Base-by-base conservation (phyloP, 805 yeast genomes). In the Myxozyma sirexii region DNA sequence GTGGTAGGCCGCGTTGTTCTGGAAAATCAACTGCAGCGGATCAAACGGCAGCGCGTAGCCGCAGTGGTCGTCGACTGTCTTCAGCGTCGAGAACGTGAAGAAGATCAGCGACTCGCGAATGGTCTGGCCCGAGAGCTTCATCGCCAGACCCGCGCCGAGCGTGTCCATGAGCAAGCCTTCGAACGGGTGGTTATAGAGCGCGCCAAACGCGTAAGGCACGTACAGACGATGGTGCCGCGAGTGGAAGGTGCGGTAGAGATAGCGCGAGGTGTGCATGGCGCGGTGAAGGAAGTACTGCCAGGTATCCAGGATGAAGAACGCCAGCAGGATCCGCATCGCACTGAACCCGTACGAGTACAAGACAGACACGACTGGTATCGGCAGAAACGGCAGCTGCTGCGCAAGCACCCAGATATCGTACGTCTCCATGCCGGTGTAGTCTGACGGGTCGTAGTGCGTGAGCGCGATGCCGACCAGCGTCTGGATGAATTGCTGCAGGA, bases 61-160 rank as follows among this genome's bases (percentile, higher is more conserved):
- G 74, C 98, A 94, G 75, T 94, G 99, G 74, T 94, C 99, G 73
- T 94, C 98, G 51, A 94, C 97, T 0, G 99, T 94, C 75, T 94
- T 94, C 82, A 94, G 75, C 1, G 99, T 94, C 15, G 97, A 89
- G 72, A 94, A 90, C 1, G 93, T 84, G 75, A 80, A 94, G 56
- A 94, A 76, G 12, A 87, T 66, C 23, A 88, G 76, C 53, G 86
- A 77, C 75, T 94, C 98, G 59, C 97, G 84, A 49, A 90, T 88
- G 2, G 88, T 76, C 63, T 94, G 77, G 1, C 80, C 78, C 1
- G 88, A 81, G 6, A 83, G 63, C 39, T 88, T 65, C 60, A 85
- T 80, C 1, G 97, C 93, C 38, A 93, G 66, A 39, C 97, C 98
- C 0, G 97, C 89, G 4, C 99, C 99, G 27, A 86, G 72, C 12